Evolutionary conservation across 192 early-diverging fungal species (phyloP), one percentile per base, ranked within the genome.

Genomic region (Coemansia asiatica): DNA sequence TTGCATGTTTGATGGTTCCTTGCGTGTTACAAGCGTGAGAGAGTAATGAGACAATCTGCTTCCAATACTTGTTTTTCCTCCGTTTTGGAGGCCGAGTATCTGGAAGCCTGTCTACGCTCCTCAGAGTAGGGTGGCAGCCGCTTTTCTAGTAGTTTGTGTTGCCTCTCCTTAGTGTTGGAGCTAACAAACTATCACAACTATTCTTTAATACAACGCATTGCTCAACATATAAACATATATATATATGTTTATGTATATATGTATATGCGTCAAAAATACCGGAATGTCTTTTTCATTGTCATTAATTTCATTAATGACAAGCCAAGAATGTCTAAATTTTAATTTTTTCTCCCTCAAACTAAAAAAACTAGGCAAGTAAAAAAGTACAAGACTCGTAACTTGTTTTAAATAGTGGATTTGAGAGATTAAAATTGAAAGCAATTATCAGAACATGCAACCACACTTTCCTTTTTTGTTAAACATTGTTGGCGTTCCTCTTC

Each of bases 101-200:
- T 35, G 60, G 66, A 51, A 50, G 79, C 75, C 53, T 69, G 66
- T 56, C 56, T 62, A 73, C 63, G 79, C 70, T 73, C 79, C 79
- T 81, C 66, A 68, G 79, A 81, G 79, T 81, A 78, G 75, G 79
- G 63, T 69, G 74, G 67, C 63, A 56, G 29, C 29, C 54, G 51
- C 19, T 56, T 44, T 49, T 27, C 51, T 46, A 7, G 49, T 56
- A 56, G 26, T 29, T 31, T 27, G 66, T 67, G 74, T 48, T 54
- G 79, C 49, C 79, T 74, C 28, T 65, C 79, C 79, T 81, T 81
- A 81, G 79, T 75, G 72, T 69, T 73, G 79, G 79, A 71, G 22
- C 79, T 81, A 67, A 76, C 74, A 81, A n/a, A 60, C 25, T 12
- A 33, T 36, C 36, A 12, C 7, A 15, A 15, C 12, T 23, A 50